A percentile compares a stretch with the other conserved stretches of the same genome.
Conservation (phyloP, 169 alveolate species). For the Plasmodium reichenowi region DNA sequence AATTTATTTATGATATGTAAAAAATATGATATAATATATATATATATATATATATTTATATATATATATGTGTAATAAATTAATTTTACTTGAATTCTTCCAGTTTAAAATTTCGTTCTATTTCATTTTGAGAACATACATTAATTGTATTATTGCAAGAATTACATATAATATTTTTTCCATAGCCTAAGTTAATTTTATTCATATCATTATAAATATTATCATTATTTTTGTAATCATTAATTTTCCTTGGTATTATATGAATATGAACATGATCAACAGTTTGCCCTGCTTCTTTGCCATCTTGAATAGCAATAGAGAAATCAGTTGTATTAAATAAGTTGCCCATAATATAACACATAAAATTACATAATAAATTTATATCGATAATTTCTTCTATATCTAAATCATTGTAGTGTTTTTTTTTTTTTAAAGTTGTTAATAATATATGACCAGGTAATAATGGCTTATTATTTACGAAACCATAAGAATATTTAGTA, state of each 20-base stretch:
- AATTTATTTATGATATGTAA: too few species aligned
- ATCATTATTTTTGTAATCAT: slow-evolving; percentile 84
- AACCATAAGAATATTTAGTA: slow-evolving; percentile 78
- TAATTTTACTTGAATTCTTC: slow-evolving; percentile 70
- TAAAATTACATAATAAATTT: slow-evolving; percentile 62
- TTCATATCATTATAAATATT: slow-evolving; percentile 85
- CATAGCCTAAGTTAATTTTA: slow-evolving; percentile 77
- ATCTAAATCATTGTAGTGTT: slow-evolving; percentile 52
- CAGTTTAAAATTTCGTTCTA: slow-evolving; percentile 47
- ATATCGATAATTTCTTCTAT: slow-evolving; percentile 71
- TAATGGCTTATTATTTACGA: slow-evolving; percentile 83
- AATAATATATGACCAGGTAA: slow-evolving; percentile 86
- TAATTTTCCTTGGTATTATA: slow-evolving; percentile 86
- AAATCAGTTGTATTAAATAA: slow-evolving; percentile 31
- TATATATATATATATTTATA: not conserved
- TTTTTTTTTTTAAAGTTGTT: slow-evolving; percentile 80
- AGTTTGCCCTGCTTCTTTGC: slow-evolving; percentile 93
- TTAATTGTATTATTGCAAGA: slow-evolving; percentile 30
- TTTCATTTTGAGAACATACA: slow-evolving; percentile 11
- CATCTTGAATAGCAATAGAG: slow-evolving; percentile 86
- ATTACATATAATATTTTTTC: slow-evolving; percentile 43
- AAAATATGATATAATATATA: not conserved
- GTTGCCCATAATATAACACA: slow-evolving; percentile 62
- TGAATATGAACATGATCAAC: slow-evolving; percentile 93
- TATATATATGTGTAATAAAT: not conserved